Evolutionary conservation across 2,329 filamentous ascomycete genomes (phyloP), one percentile per base, ranked within the genome.

Genomic region (Graphilbum fragrans): DNA sequence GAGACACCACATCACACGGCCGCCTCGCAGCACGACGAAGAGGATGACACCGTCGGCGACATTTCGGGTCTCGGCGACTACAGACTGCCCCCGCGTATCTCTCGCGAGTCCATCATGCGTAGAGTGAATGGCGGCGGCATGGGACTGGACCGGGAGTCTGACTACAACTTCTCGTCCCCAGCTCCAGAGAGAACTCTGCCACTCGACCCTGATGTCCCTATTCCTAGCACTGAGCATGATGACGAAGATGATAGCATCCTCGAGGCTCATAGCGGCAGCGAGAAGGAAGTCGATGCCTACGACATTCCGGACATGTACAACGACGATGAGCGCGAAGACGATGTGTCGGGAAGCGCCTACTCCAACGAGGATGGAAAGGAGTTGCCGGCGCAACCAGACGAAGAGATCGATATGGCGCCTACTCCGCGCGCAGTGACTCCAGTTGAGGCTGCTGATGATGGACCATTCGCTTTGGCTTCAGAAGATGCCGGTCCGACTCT

Each of bases 51-150:
- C 2, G 55, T 78, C 35, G 76, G 73, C 36, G 77, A 82, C 42
- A 58, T 80, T 50, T 71, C 72, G 41, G 62, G 70, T 11, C 59
- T 80, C 43, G 67, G 72, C 46, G 74, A 80, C 44, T 82, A 81
- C 51, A 70, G 82, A 49, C 63, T 82, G 14, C 85, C 79, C 17
- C 72, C 83, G 11, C 82, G 82, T 41, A 94, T 96, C 55, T 95
- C 90, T 9, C 77, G 90, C 31, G 92, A 96, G 57, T 94, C 88
- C 0, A 96, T 96, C 51, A 67, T 96, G 52, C 80, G 85, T 41
- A 86, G 90, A 47, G 81, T 95, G 42, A 86, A 92, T 56, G 85
- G 71, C 37, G 85, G 70, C 36, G 72, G 69, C 51, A 62, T 68
- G 45, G 51, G 60, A 37, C 66, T 72, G 35, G 73, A 78, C 18